phyloP scores from a whole-genome alignment of 345 rosid species.

The Trapa bicornis region DNA sequence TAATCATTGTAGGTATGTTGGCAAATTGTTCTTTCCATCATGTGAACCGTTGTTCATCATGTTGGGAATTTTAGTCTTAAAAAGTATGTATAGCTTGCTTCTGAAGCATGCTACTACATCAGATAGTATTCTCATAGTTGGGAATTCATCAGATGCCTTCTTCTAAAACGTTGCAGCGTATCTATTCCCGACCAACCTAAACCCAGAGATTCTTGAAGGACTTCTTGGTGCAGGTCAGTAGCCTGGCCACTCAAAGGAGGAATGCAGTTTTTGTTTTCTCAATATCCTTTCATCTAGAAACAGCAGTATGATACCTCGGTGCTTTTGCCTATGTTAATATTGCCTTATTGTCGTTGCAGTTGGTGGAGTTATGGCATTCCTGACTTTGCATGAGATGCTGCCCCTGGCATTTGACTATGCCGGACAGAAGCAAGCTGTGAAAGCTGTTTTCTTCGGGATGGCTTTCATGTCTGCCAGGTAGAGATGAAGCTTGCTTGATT shows the following conservation, averaged over 20 bases:
- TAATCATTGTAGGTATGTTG: conserved; percentile 70
- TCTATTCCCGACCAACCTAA: conserved; percentile 84
- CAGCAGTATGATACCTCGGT: not conserved
- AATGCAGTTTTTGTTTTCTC: too few relatives aligned
- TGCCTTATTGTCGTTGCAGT: conserved; percentile 26
- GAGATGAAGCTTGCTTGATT: not conserved
- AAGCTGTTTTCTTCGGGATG: conserved; percentile 95
- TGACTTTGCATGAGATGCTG: conserved; percentile 94
- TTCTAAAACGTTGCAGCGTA: conserved; percentile 46
- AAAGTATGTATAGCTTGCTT: not conserved
- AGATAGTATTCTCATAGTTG: not conserved
- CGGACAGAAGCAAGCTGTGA: conserved; percentile 95
- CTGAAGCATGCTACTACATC: not conserved
- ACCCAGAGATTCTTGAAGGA: conserved; percentile 92
- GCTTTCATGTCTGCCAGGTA: conserved; percentile 99
- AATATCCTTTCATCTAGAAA: not conserved
- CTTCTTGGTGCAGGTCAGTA: conserved; percentile 76
- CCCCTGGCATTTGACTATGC: conserved; percentile 98
- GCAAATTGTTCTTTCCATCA: not conserved
- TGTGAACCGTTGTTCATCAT: too few relatives aligned
- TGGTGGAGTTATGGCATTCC: conserved; percentile 99
- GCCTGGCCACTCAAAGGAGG: not conserved
- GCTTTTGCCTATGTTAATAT: not conserved
- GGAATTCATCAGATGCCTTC: too few relatives aligned
- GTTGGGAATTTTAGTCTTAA: too few relatives aligned